Evolutionary conservation across 78 protist species (phyloP), one percentile per base, ranked within the genome.

Genomic region (Dictyostelium brefeldianum): DNA sequence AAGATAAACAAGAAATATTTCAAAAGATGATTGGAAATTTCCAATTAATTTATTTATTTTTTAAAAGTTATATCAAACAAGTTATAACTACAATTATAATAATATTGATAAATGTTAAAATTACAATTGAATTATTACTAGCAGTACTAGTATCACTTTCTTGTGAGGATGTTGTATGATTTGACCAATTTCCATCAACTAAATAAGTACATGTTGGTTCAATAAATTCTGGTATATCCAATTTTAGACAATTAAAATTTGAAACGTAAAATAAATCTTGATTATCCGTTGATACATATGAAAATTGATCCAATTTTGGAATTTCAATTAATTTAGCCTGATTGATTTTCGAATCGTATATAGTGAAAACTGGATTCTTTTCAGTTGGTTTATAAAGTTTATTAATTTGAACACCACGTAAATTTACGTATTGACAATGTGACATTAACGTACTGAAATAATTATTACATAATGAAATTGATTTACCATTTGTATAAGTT

Each of bases 391-490:
- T 27, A n/a, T 25, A 80, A 15, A 36, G 69, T 43, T 80, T 41
- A 15, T 8, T 31, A 4, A 80, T 56, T 29, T 73, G 85, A 41
- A 17, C 17, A 27, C 50, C 53, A 18, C 85, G 29, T 4, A 57
- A 70, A 43, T 80, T 57, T 41, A 80, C 62, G 43, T 56, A 80
- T 41, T 80, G 85, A 22, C 85, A 80, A 41, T 57, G 67, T 20
- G 62, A 57, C 51, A 59, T 57, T 43, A 80, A 43, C 48, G 22
- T 62, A 6, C 27, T 22, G 20, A 25, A 22, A 43, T 80, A 80
- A 10, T 80, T 46, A n/a, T 54, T 47, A 41, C 85, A 80, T 5
- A 80, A 18, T n/a, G 67, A 54, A 59, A 80, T 31, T 1, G 85
- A 67, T 29, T 57, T 22, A n/a, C 85, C 85, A 11, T 62, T 62